These are phyloP conservation scores for Darksidea phi DNA, from an alignment of 495 filamentous ascomycete species.

Conservation along the genomic window DNA sequence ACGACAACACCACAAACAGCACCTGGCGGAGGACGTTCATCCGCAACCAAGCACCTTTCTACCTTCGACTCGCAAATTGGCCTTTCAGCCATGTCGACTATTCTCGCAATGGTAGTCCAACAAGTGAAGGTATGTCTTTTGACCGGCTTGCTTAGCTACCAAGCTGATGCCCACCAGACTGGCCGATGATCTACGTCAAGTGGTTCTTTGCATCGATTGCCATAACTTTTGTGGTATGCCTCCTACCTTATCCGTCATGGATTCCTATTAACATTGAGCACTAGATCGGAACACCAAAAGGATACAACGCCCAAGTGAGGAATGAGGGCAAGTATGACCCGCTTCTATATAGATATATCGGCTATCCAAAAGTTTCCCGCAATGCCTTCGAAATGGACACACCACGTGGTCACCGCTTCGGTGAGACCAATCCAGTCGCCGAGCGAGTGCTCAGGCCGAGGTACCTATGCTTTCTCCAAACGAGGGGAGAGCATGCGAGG, in stretches of 20 bases:
- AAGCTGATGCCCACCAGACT: slow-evolving; percentile 8
- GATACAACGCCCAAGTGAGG: slow-evolving; percentile 8
- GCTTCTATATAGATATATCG: slow-evolving; percentile 30
- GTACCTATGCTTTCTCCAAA: slow-evolving; percentile 28
- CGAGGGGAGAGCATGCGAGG: slow-evolving; percentile 1
- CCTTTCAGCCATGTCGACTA: slow-evolving; percentile 11
- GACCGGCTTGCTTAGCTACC: background rate
- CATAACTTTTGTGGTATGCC: slow-evolving; percentile 27
- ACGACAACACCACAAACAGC: slow-evolving; percentile 2
- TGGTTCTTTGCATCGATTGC: slow-evolving; percentile 29
- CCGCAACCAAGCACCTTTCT: slow-evolving; percentile 15
- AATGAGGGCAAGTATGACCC: slow-evolving; percentile 28
- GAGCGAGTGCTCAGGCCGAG: slow-evolving; percentile 28
- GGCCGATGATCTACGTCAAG: slow-evolving; percentile 18
- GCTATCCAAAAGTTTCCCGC: slow-evolving; percentile 35
- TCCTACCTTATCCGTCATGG: too few relatives aligned
- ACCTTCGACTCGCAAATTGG: slow-evolving; percentile 24
- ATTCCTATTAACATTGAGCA: background rate
- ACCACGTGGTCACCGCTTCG: slow-evolving; percentile 1
- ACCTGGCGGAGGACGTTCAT: slow-evolving; percentile 21
- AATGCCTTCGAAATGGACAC: slow-evolving; percentile 30
- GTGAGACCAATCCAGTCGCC: slow-evolving; percentile 19
- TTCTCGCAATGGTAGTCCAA: slow-evolving; percentile 1
- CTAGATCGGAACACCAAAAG: slow-evolving; percentile 19
- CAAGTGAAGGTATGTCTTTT: slow-evolving; percentile 6